Conservation (phyloP, 129 eudicot species). For the Chrysanthemum makinoi region DNA sequence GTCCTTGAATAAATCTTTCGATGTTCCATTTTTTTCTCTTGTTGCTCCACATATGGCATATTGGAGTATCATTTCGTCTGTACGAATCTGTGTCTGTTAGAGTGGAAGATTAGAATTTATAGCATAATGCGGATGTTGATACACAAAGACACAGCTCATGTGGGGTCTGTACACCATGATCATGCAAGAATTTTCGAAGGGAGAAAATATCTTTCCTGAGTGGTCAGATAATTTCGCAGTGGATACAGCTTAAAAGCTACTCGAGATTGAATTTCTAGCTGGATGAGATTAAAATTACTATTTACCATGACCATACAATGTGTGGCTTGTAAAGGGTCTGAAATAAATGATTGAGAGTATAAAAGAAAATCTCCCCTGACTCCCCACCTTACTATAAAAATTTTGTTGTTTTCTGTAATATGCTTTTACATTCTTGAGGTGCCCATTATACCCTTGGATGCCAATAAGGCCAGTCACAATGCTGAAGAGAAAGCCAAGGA, state of each 20-base stretch:
- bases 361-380: constrained; percentile 16
- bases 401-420: constrained; percentile 49
- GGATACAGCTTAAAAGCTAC: background rate
- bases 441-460: constrained; percentile 41
- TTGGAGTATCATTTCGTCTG: constrained; percentile 19
- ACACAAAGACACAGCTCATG: constrained; percentile 1
- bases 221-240: background rate
- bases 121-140: constrained; percentile 16
- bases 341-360: constrained; percentile 43
- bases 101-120: constrained; percentile 6
- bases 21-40: constrained; percentile 28
- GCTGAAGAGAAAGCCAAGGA: constrained; percentile 32
- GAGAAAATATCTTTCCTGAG: constrained; percentile 4
- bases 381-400: constrained; percentile 44
- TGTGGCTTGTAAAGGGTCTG: constrained; percentile 38
- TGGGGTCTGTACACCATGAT: constrained; percentile 7
- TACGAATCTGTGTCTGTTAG: constrained; percentile 15
- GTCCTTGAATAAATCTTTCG: constrained; percentile 50
- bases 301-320: constrained; percentile 8
- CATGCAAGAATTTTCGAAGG: constrained; percentile 8
- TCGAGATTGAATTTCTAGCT: background rate
- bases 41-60: constrained; percentile 27
- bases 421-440: constrained; percentile 36
- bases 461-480: constrained; percentile 13
- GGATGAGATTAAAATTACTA: background rate